Evolutionary conservation across 129 eudicot genomes (phyloP), one percentile per base, ranked within the genome.

Genomic region (Dittrichia graveolens): DNA sequence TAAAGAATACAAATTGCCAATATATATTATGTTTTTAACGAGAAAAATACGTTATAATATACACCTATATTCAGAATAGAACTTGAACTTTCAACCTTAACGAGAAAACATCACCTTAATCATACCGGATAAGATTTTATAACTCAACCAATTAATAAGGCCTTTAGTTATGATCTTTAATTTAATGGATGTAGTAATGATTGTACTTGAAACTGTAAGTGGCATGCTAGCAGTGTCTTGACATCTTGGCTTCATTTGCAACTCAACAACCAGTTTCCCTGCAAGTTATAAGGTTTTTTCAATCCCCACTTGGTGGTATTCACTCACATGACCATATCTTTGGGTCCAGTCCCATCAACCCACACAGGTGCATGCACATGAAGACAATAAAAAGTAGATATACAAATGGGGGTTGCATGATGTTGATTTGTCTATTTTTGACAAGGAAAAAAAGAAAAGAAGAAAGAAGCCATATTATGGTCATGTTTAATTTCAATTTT

Each of bases 161-260:
- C 31, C 67, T n/a, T 38, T 6, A 4, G 13, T 5, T 39, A n/a
- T 13, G 2, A 38, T 62, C 3, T 62, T 3, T 2, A 6, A 6
- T 24, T 66, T 11, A 4, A 38, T n/a, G 35, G 0, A 8, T 42
- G 6, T 13, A 70, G 2, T 59, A 19, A 38, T 16, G 39, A 45
- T 15, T 37, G 58, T 75, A 57, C 49, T 65, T 45, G 45, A 60
- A 47, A 11, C 78, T 48, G 5, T 15, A 63, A 41, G 31, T 24
- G 31, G 31, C 31, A 24, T 24, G 31, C 18, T n/a, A 54, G 65
- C 34, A 59, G 66, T 49, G 61, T 52, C 65, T 61, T 61, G 37
- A 14, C 65, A 52, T 53, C 65, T 70, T 78, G 82, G 72, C 82
- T 50, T 78, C 82, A 62, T 61, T 71, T 78, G 72, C n/a, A 60